Evolutionary conservation across 2,329 filamentous ascomycete species (phyloP).

Genomic region (Cladophialophora chaetospira): DNA sequence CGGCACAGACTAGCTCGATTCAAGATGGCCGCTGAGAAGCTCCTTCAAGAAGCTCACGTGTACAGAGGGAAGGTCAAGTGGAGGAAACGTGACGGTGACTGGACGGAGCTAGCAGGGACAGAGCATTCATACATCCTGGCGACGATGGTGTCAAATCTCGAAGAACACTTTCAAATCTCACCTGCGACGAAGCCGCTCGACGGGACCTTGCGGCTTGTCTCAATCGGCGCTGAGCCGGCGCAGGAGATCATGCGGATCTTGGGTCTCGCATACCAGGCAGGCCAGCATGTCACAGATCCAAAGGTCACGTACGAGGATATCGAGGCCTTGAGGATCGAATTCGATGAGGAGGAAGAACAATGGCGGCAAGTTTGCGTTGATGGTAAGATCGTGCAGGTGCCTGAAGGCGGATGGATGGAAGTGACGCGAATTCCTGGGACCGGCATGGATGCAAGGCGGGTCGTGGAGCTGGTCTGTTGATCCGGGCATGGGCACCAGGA

Average conservation of each 20-base stretch:
- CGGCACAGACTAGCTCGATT: slow-evolving; percentile 77
- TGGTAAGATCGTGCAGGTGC: slow-evolving; percentile 78
- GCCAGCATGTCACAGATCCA: slow-evolving; percentile 56
- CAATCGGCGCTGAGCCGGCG: slow-evolving; percentile 69
- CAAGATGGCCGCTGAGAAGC: slow-evolving; percentile 76
- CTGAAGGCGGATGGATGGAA: slow-evolving; percentile 69
- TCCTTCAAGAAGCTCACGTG: slow-evolving; percentile 41
- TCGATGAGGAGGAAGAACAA: slow-evolving; percentile 65
- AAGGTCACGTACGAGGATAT: slow-evolving; percentile 71
- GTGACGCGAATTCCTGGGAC: slow-evolving; percentile 46
- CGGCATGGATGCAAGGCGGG: slow-evolving; percentile 45
- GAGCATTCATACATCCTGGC: slow-evolving; percentile 75
- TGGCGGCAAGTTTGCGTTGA: slow-evolving; percentile 93
- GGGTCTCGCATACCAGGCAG: slow-evolving; percentile 61
- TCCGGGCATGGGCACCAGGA: background rate
- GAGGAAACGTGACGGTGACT: slow-evolving; percentile 21
- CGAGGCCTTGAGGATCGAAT: slow-evolving; percentile 66
- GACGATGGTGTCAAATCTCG: slow-evolving; percentile 77
- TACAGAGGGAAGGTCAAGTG: slow-evolving; percentile 56
- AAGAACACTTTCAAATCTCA: slow-evolving; percentile 79
- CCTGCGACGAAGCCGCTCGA: slow-evolving; percentile 71
- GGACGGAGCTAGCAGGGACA: slow-evolving; percentile 34
- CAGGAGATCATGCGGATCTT: slow-evolving; percentile 76
- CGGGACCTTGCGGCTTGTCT: slow-evolving; percentile 69
- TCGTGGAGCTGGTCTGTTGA: slow-evolving; percentile 42